Conservation (phyloP, 179 eudicot genomes). For the Drosera spatulata region DNA sequence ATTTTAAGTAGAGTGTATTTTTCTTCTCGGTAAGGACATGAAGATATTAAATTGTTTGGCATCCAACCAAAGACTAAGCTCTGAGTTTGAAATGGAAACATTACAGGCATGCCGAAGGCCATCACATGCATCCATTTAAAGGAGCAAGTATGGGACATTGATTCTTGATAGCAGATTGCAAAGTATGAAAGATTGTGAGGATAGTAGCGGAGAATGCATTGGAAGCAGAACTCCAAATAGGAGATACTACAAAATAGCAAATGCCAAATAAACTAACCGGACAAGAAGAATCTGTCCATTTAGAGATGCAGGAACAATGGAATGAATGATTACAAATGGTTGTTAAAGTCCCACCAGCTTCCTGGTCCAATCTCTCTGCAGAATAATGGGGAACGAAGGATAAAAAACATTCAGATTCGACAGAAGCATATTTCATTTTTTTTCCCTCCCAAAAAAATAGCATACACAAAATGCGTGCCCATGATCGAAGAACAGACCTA, state of each 20-base stretch:
- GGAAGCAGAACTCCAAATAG: not conserved
- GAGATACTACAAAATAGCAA: no score
- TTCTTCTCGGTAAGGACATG: no score
- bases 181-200: no score
- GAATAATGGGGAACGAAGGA: slow-evolving; percentile 3
- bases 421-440: not conserved
- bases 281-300: slow-evolving; percentile 96
- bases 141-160: no score
- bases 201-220: not conserved
- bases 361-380: slow-evolving; percentile 89
- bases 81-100: no score
- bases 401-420: slow-evolving; percentile 1
- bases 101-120: no score
- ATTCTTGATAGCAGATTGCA: no score
- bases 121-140: no score
- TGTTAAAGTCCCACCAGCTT: slow-evolving; percentile 66
- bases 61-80: no score
- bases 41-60: no score
- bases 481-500: slow-evolving; percentile 35
- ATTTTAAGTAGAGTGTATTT: no score
- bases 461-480: not conserved
- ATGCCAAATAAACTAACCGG: slow-evolving; percentile 37
- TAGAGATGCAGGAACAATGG: slow-evolving; percentile 92
- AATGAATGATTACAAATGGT: slow-evolving; percentile 95
- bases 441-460: not conserved